Percentiles rank a stretch among this genome's conserved stretches.
Evolutionary conservation across 148 eudicot species (phyloP).

Genomic region (Fallopia convolvulus): DNA sequence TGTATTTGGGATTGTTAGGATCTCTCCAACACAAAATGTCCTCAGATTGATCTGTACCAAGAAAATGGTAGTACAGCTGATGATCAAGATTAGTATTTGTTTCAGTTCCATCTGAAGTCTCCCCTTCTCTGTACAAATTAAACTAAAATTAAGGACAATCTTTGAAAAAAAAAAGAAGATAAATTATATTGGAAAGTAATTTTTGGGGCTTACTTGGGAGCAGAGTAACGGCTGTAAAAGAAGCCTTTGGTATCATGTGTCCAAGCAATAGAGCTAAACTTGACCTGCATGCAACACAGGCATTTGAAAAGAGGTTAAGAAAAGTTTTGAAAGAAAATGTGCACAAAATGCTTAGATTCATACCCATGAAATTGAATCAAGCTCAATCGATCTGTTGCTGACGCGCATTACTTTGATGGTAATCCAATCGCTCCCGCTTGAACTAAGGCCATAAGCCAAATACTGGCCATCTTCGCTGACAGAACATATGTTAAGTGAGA

Average conservation of each 20-base stretch:
- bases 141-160: not conserved
- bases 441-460: constrained; percentile 71
- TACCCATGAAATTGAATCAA: constrained; percentile 82
- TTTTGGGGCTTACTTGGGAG: constrained; percentile 56
- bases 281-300: constrained; percentile 52
- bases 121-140: constrained; percentile 41
- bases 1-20: constrained; percentile 52
- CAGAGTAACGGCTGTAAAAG: constrained; percentile 78
- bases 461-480: constrained; percentile 82
- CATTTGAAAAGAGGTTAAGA: not conserved
- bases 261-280: constrained; percentile 73
- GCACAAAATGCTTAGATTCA: constrained; percentile 10
- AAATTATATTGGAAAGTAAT: not conserved
- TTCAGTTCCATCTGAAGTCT: constrained; percentile 60
- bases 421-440: constrained; percentile 94
- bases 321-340: too few relatives aligned
- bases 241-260: constrained; percentile 85
- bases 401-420: constrained; percentile 62
- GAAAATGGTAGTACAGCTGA: constrained; percentile 66
- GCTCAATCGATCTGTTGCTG: constrained; percentile 31
- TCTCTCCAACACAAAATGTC: constrained; percentile 87
- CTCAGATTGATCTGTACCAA: constrained; percentile 82
- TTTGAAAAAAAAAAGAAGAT: not conserved
- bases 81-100: constrained; percentile 64
- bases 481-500: constrained; percentile 42